Percentiles rank a stretch among this genome's conserved stretches.
Conservation (phyloP, 2,329 filamentous ascomycete species). For the Chaetomium globosum region DNA sequence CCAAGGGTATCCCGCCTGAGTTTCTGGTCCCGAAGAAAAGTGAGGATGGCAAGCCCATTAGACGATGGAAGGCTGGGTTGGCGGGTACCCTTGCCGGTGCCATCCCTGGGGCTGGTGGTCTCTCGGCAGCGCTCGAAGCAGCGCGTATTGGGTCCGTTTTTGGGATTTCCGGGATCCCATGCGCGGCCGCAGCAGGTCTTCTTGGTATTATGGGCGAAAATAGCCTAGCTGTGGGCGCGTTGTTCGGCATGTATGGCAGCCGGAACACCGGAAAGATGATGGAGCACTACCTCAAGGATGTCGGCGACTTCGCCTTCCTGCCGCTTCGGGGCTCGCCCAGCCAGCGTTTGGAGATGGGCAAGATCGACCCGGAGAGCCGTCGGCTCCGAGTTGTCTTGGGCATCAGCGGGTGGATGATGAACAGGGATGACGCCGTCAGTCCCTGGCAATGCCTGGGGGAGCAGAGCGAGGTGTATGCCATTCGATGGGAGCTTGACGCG, state of each 20-base stretch:
- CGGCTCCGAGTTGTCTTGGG: constrained; percentile 80
- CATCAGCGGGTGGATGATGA: constrained; percentile 78
- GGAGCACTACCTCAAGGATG: constrained; percentile 81
- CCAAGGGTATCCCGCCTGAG: constrained; percentile 66
- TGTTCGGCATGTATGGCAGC: constrained; percentile 90
- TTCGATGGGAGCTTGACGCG: constrained; percentile 80
- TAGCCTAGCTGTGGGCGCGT: constrained; percentile 74
- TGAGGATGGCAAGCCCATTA: constrained; percentile 65
- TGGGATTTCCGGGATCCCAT: constrained; percentile 73
- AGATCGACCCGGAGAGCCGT: constrained; percentile 59
- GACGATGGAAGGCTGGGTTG: constrained; percentile 71
- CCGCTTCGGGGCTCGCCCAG: constrained; percentile 62
- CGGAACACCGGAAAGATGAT: constrained; percentile 84
- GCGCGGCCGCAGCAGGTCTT: constrained; percentile 73
- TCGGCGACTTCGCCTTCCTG: constrained; percentile 86
- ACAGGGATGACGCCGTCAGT: constrained; percentile 69
- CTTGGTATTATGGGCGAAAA: constrained; percentile 80
- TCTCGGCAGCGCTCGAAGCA: constrained; percentile 75
- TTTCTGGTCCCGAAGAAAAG: constrained; percentile 64
- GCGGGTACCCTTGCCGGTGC: constrained; percentile 59
- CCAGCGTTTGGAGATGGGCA: constrained; percentile 52
- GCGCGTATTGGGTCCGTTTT: constrained; percentile 80
- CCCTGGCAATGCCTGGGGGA: constrained; percentile 78
- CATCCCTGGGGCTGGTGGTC: constrained; percentile 71
- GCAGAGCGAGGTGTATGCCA: constrained; percentile 75